Evolutionary conservation across 1,284 basidiomycete species (phyloP).

Genomic region (Tilletia setariae): DNA sequence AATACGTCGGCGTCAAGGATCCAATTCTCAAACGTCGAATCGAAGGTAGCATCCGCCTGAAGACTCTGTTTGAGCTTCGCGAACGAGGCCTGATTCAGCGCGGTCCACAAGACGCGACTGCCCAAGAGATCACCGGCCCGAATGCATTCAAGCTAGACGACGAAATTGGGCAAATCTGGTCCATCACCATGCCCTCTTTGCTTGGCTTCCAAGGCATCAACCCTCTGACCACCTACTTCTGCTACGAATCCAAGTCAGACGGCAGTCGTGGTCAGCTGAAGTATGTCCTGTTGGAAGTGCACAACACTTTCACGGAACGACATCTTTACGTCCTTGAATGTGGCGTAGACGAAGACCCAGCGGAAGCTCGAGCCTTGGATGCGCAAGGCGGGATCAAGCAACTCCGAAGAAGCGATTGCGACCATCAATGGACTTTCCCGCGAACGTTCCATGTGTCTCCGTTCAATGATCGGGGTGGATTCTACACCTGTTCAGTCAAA

Average conservation of each 20-base stretch:
- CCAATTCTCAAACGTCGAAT: background rate
- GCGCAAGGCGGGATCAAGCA: constrained; percentile 15
- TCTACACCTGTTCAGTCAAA: constrained; percentile 59
- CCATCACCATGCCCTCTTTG: constrained; percentile 67
- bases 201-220: constrained; percentile 71
- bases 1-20: constrained; percentile 12
- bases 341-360: constrained; percentile 58
- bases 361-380: constrained; percentile 7
- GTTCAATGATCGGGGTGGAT: constrained; percentile 72
- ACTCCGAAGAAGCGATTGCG: constrained; percentile 53
- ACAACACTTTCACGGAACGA: constrained; percentile 73
- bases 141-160: constrained; percentile 19
- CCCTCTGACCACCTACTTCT: constrained; percentile 71
- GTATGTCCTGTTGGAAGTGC: constrained; percentile 68
- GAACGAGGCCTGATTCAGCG: constrained; percentile 21
- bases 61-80: constrained; percentile 39
- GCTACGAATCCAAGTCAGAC: constrained; percentile 58
- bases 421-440: constrained; percentile 69
- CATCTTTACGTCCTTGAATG: constrained; percentile 62
- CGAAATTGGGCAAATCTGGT: constrained; percentile 36
- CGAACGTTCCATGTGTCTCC: constrained; percentile 76
- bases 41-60: constrained; percentile 31
- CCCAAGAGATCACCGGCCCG: background rate
- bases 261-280: constrained; percentile 46
- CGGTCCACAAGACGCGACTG: constrained; percentile 34